Percentiles rank a stretch among this genome's conserved stretches.
Conservation (phyloP, 2,329 filamentous ascomycete genomes). For the Hawksworthiomyces lignivorus region DNA sequence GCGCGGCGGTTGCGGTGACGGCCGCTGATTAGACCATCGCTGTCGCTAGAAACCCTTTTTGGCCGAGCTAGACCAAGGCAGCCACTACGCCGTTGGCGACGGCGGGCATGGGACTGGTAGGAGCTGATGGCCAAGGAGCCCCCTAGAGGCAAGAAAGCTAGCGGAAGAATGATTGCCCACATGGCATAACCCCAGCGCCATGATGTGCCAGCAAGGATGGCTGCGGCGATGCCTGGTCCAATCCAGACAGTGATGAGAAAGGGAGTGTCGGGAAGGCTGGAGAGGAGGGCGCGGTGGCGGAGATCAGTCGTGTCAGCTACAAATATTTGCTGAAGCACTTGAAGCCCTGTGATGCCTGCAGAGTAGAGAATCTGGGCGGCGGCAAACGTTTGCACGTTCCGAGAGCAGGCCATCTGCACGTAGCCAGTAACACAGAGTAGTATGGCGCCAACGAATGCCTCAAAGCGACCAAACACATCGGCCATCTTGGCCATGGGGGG, state of each 20-base stretch:
- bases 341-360: constrained; percentile 35
- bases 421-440: constrained; percentile 49
- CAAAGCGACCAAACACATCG: constrained; percentile 54
- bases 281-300: constrained; percentile 51
- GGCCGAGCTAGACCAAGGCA: constrained; percentile 35
- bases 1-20: background rate
- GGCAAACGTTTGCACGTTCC: constrained; percentile 43
- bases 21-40: background rate
- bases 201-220: constrained; percentile 35
- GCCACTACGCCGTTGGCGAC: constrained; percentile 33
- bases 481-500: constrained; percentile 54
- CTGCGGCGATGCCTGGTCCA: constrained; percentile 43
- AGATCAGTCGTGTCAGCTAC: constrained; percentile 56
- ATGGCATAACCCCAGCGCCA: constrained; percentile 59
- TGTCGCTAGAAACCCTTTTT: constrained; percentile 18
- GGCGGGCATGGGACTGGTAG: constrained; percentile 9
- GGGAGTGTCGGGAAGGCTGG: constrained; percentile 49
- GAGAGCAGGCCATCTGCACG: constrained; percentile 47
- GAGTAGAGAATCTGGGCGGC: constrained; percentile 55
- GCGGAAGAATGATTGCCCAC: constrained; percentile 53
- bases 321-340: constrained; percentile 57
- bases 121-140: constrained; percentile 42
- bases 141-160: constrained; percentile 46
- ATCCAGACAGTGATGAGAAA: constrained; percentile 56
- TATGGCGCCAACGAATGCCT: constrained; percentile 48